Conservation (phyloP, 2,329 filamentous ascomycete genomes). For the Tolypocladium amazonense region DNA sequence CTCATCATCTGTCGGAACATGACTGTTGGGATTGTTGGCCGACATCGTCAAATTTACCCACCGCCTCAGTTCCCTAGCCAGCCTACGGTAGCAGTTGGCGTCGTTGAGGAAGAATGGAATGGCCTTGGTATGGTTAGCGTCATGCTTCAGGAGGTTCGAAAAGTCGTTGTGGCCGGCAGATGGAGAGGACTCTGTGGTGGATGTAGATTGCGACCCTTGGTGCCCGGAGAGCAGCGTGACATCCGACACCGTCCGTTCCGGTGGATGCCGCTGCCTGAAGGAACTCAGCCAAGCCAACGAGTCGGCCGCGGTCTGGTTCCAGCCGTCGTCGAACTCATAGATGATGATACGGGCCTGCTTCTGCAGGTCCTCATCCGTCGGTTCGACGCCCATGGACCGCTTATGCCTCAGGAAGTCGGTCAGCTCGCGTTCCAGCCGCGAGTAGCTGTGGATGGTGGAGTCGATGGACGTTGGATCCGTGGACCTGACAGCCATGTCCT, state of each 20-base stretch:
- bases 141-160: constrained; percentile 2
- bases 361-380: constrained; percentile 44
- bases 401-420: constrained; percentile 39
- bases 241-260: constrained; percentile 3
- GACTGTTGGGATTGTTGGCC: constrained; percentile 47
- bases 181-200: constrained; percentile 6
- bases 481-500: constrained; percentile 34
- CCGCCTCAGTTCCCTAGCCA: constrained; percentile 41
- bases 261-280: constrained; percentile 38
- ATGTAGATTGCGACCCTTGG: constrained; percentile 5
- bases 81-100: constrained; percentile 47
- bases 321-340: constrained; percentile 50
- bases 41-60: constrained; percentile 45
- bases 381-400: constrained; percentile 32
- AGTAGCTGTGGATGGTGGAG: constrained; percentile 49
- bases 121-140: constrained; percentile 4
- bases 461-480: constrained; percentile 45
- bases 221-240: neutral
- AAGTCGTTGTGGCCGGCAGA: constrained; percentile 1
- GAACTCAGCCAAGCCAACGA: constrained; percentile 40
- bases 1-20: constrained; percentile 50
- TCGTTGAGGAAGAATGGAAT: constrained; percentile 43
- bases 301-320: constrained; percentile 54
- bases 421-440: constrained; percentile 44
- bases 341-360: constrained; percentile 49